Evolutionary conservation across 2,329 filamentous ascomycete species (phyloP), one percentile per base, ranked within the genome.

Genomic region (Fusarium marasasianum): DNA sequence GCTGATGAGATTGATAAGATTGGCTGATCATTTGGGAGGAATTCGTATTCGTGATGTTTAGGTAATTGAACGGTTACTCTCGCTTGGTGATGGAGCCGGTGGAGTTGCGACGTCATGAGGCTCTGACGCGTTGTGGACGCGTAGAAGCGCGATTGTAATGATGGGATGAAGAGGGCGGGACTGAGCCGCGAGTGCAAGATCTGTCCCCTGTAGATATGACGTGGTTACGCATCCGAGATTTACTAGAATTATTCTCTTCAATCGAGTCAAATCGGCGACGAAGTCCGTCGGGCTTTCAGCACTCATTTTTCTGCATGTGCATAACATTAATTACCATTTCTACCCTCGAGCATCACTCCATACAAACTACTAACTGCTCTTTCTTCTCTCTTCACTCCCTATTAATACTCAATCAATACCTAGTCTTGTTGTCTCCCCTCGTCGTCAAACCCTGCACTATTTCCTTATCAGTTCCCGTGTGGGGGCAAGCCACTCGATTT

Each of bases 1-100:
- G 6, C 31, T 58, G 37, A 37, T 22, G 33, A 53, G 35, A 47
- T 38, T 33, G 10, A 68, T 38, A 24, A 53, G 35, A 35, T 51
- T 35, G 31, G 37, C 3, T 41, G 15, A 22, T 11, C 24, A 14
- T 13, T 26, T 6, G 29, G 29, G 8, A n/a, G 4, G 22, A 20
- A 17, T 44, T 61, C 59, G 59, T 63, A 58, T 63, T 58, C 59
- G 59, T 24, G 43, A 35, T 37, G 29, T 29, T 38, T 15, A 20
- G 24, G 22, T 26, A 24, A 20, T 6, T 9, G 31, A n/a, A 17
- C 24, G 24, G 24, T 29, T 40, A 29, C 13, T 56, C 38, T 45
- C 38, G 31, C 38, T 38, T 60, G 9, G 18, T 45, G 59, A 22
- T 43, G 50, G 59, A n/a, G 38, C 15, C 12, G 35, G 38, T 40